These are phyloP conservation scores for Lineolata rhizophorae DNA, from an alignment of 495 filamentous ascomycete species.

Conservation along the genomic window DNA sequence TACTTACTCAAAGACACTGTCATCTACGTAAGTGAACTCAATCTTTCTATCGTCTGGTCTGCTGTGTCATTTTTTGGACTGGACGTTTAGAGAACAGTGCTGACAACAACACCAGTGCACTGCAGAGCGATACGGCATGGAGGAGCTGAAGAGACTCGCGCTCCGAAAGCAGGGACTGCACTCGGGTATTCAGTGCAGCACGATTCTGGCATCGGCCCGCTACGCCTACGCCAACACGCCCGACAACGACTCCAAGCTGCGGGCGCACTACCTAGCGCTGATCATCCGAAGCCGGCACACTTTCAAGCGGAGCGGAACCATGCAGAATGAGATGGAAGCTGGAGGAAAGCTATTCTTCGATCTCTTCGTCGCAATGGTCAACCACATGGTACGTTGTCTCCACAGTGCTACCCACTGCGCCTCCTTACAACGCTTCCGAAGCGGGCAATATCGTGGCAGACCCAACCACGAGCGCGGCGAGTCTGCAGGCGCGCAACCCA, in stretches of 20 bases:
- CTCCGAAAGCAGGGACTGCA: conserved; percentile 70
- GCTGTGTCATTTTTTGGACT: neutral
- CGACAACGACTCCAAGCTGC: conserved; percentile 66
- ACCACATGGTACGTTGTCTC: conserved; percentile 45
- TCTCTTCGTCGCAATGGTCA: conserved; percentile 79
- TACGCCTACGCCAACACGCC: conserved; percentile 80
- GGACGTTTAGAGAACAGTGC: no score
- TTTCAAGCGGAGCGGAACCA: conserved; percentile 88
- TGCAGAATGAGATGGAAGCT: conserved; percentile 84
- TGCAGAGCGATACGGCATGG: conserved; percentile 58
- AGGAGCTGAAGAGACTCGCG: conserved; percentile 61
- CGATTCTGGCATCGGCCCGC: conserved; percentile 61
- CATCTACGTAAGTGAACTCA: conserved; percentile 32
- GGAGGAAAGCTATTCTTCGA: conserved; percentile 82
- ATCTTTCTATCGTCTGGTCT: neutral
- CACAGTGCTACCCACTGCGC: no score
- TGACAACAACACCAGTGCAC: no score
- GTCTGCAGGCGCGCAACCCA: no score
- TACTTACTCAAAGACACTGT: conserved; percentile 65
- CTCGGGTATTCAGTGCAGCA: conserved; percentile 58
- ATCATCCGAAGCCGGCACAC: conserved; percentile 68
- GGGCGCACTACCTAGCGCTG: conserved; percentile 79
- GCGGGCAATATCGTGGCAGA: no score
- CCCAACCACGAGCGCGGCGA: no score
- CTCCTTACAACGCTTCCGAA: no score